These are phyloP conservation scores for Chlorella sp. DNA, from an alignment of 139 green algal genomes.

Conservation along the genomic window DNA sequence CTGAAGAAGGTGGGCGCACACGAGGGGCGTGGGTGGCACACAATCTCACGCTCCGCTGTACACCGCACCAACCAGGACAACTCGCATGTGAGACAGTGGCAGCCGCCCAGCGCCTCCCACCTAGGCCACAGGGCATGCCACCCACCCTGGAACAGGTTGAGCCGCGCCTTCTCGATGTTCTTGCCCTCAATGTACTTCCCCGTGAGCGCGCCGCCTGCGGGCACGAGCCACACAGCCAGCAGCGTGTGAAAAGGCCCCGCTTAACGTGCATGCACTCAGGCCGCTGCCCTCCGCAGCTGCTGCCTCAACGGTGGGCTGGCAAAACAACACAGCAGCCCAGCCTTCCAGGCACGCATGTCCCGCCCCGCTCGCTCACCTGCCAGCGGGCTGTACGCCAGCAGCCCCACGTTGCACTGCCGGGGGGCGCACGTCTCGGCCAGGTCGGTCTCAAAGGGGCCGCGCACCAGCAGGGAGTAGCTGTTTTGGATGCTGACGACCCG, in stretches of 20 bases:
- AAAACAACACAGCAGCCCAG: too few species aligned
- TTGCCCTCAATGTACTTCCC: conserved; percentile 71
- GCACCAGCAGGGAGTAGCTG: conserved; percentile 71
- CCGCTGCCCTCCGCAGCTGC: too few species aligned
- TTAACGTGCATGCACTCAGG: too few species aligned
- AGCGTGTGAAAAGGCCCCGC: too few species aligned
- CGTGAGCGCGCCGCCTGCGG: conserved; percentile 44
- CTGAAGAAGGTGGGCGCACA: conserved; percentile 5
- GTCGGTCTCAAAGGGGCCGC: conserved; percentile 79
- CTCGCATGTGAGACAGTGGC: too few species aligned
- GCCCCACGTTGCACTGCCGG: conserved; percentile 72
- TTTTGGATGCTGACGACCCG: conserved; percentile 86
- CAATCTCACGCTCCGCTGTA: too few species aligned
- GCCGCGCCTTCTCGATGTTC: conserved; percentile 47
- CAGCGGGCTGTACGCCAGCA: conserved; percentile 88
- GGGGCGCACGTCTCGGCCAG: conserved; percentile 45
- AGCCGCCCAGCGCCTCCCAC: too few species aligned
- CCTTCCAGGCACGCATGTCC: too few species aligned
- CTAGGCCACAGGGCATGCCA: too few species aligned
- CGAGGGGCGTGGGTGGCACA: background rate
- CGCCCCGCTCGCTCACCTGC: conserved; percentile 56
- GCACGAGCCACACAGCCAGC: too few species aligned
- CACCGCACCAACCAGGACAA: too few species aligned
- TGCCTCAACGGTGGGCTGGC: too few species aligned
- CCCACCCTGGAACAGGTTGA: conserved; percentile 79